Evolutionary conservation across 2,329 filamentous ascomycete species (phyloP), one percentile per base, ranked within the genome.

Genomic region (Claviceps monticola): DNA sequence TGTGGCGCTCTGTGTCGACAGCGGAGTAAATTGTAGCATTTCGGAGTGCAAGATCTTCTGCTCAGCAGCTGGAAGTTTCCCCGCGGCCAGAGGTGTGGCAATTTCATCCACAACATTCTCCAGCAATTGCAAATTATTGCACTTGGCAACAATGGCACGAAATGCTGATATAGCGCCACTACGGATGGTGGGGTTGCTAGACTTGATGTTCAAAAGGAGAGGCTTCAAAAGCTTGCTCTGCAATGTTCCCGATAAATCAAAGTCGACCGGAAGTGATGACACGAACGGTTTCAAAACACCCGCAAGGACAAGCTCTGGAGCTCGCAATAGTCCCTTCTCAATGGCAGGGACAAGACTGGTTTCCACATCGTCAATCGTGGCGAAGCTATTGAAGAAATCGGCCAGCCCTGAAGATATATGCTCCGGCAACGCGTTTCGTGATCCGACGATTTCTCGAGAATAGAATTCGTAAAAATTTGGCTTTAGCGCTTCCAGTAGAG

Each of bases 131-230:
- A 74, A 67, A 56, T 87, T 77, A 47, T 70, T 64, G 57, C 80
- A 86, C 58, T 78, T 76, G 43, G 70, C 66, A 34, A 87, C 78
- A n/a, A 90, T 72, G 9, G 78, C 76, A 56, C 77, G 75, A 64
- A 97, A 95, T 7, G 85, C 85, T 41, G 76, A 74, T 21, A 90
- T 69, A 8, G 87, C 86, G 23, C 88, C 89, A 55, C 78, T 78
- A 52, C 91, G 83, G 55, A 96, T 88, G 2, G 69, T 68, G 14
- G 79, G 71, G 64, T 95, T 97, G 61, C 86, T 90, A 1, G 93
- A 97, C 67, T 95, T 96, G 66, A 90, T 75, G 63, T 89, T 95
- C 42, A 88, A 83, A n/a, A 97, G 69, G 13, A 98, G 72, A 5
- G 89, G 88, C 66, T 95, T 97, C 39, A 94, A 68, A 38, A 98